Conservation (phyloP, 1,139 yeast genomes). For the Lodderomyces parapsilosis region DNA sequence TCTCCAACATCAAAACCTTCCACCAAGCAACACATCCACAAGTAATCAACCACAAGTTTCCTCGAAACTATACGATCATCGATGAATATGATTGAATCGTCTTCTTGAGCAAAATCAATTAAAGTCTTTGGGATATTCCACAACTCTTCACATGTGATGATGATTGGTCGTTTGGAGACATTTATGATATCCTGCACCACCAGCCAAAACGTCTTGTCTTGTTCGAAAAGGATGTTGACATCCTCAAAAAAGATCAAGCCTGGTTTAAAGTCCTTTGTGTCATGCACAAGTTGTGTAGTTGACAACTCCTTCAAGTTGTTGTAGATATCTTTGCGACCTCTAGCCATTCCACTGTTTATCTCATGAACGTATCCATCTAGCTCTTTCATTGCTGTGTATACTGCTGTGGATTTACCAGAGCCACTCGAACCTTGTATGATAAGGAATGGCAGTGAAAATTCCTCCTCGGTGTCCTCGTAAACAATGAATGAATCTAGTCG, state of each 20-base stretch:
- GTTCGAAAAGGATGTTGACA: conserved; percentile 78
- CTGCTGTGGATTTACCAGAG: conserved; percentile 74
- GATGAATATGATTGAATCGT: conserved; percentile 34
- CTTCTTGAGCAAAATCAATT: conserved; percentile 43
- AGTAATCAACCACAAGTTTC: conserved; percentile 27
- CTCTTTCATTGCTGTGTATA: conserved; percentile 67
- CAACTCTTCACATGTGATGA: conserved; percentile 67
- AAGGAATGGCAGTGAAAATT: conserved; percentile 56
- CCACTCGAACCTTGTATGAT: conserved; percentile 74
- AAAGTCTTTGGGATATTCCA: conserved; percentile 50
- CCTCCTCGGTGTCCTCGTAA: conserved; percentile 26
- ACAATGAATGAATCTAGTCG: conserved; percentile 29
- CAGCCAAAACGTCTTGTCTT: conserved; percentile 79
- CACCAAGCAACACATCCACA: conserved; percentile 41
- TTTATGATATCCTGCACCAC: conserved; percentile 63
- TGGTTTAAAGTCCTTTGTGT: conserved; percentile 45
- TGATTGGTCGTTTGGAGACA: conserved; percentile 74
- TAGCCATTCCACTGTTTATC: conserved; percentile 67
- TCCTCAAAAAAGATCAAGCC: conserved; percentile 83
- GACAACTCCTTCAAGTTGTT: conserved; percentile 73
- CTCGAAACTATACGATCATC: conserved; percentile 22
- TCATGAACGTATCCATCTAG: conserved; percentile 78
- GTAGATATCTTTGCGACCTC: conserved; percentile 71
- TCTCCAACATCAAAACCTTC: conserved; percentile 38
- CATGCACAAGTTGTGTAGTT: conserved; percentile 79